Base-by-base conservation (phyloP, 345 rosid genomes). In the Melaleuca quinquenervia region DNA sequence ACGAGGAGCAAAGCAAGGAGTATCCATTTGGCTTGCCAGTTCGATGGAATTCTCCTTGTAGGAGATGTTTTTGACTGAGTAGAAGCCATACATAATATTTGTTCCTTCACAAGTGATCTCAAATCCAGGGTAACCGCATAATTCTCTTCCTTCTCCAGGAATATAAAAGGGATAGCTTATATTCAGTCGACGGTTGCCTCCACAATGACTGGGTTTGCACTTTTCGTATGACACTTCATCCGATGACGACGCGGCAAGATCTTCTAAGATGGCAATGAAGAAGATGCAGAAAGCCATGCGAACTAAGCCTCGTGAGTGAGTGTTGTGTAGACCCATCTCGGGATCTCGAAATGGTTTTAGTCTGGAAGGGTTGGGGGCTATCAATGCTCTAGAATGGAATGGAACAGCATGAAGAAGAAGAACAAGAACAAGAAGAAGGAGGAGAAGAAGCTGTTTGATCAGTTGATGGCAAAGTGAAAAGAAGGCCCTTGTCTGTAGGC, bases 211-310 rank as follows among this genome's bases (percentile, higher is more conserved):
- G 3, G 64, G 7, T 11, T 26, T 26, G 64, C 64, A 26, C 64
- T 11, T 29, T 26, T 56, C 29, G 0, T 56, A 5, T 2, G 64
- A 56, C 1, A 55, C 60, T 55, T 55, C 1, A 22, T 55, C 4
- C 1, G 6, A 0, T 29, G 0, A 56, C 15, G 7, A 24, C 2
- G 5, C 2, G 2, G 24, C 3, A 55, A 2, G n/a, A 24, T 55
- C 60, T 24, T 55, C 1, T 24, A 12, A 55, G 60, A 9, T 55
- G 60, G 60, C 11, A 24, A 55, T 55, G 13, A 55, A 55, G 27
- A 55, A 55, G 27, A 55, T 55, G 27, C 5, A 24, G 6, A 24
- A 55, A 27, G 3, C 3, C 0, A 13, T 24, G 3, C 60, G 4
- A 55, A 55, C 60, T 24, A 24, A 55, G 26, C 27, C 60, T 55